Evolutionary conservation across 805 yeast genomes (phyloP), one percentile per base, ranked within the genome.

Genomic region (Grigorovia transvaalensis): DNA sequence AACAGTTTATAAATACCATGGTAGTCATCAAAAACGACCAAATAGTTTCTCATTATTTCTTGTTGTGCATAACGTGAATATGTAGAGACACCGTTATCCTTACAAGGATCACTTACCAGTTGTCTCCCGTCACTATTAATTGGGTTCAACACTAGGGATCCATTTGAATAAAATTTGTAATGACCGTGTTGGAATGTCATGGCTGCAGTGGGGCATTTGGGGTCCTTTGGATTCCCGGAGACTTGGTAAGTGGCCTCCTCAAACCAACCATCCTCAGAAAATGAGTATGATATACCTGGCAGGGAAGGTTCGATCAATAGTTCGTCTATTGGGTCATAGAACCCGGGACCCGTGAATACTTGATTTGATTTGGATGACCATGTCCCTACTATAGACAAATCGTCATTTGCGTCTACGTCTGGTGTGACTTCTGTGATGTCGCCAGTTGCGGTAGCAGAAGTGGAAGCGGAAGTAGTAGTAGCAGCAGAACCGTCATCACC

Each of bases 281-380:
- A 93, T 1, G 96, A 88, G 69, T 84, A 88, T 5, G 95, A 84
- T 51, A 91, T 79, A 42, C 99, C 99, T 1, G 99, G 96, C 44
- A 93, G 75, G 9, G 90, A 91, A 1, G 99, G 99, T 67, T 93
- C 99, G 55, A 89, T 87, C 53, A 93, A 73, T 17, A 91, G 78
- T 68, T 93, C 99, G 65, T 91, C 96, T 30, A 89, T 85, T 2
- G 99, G 99, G 67, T 93, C 98, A 66, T 80, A 93, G 65, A 93
- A 93, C 1, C 90, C 85, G 7, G 98, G 96, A 0, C 99, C 99
- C 0, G 99, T 93, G 72, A 91, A 84, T 8, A 93, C 99, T 12
- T 95, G 82, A 67, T 86, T 87, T 12, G 97, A 82, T 68, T 93
- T 93, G 17, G 97, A 84, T 1, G 90, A 70, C 99, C 99, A 93